Evolutionary conservation across 2,329 filamentous ascomycete species (phyloP), one percentile per base, ranked within the genome.

Genomic region (Colletotrichum coccodes): DNA sequence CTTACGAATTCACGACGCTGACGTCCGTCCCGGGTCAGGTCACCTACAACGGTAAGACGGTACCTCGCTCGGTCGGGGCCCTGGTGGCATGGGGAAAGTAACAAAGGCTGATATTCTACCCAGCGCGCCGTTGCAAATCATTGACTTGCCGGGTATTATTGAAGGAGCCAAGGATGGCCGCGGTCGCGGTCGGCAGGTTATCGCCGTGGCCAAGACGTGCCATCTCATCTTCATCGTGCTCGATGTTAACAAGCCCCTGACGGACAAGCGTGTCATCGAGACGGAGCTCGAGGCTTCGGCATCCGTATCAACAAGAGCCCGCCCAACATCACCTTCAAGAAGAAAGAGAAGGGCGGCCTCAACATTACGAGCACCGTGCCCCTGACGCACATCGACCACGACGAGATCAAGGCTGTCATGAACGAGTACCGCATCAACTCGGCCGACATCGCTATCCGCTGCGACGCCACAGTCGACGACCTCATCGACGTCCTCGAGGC

Each of bases 401-500:
- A 97, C 77, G 96, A 99, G 85, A 97, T 99, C 86, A 97, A 94
- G 84, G 96, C 96, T 60, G 96, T 99, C 74, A 95, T 99, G 94
- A 90, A 88, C 82, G 96, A 99, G 82, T 99, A 99, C 82, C 93
- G 92, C 74, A 98, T 99, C 82, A 93, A 94, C 73, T 98, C 95
- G 62, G 96, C 95, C 59, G 96, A 99, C 82, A 97, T 99, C 77
- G 94, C 95, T 54, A 98, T 99, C 79, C 92, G 96, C 72, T 99
- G 96, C 81, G 96, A 99, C 81, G 96, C 96, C 64, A 99, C 96
- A 2, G 91, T 99, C 71, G 96, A 99, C 81, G 96, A 99, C 80
- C 82, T 99, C 72, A 99, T 99, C 77, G 96, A 99, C 81, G 84
- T 99, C 23, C 88, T 99, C 52, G 96, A 99, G 81, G 95, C 95